These are phyloP conservation scores for Acanthamoeba culbertsoni DNA, from an alignment of 208 protist species.

Conservation along the genomic window DNA sequence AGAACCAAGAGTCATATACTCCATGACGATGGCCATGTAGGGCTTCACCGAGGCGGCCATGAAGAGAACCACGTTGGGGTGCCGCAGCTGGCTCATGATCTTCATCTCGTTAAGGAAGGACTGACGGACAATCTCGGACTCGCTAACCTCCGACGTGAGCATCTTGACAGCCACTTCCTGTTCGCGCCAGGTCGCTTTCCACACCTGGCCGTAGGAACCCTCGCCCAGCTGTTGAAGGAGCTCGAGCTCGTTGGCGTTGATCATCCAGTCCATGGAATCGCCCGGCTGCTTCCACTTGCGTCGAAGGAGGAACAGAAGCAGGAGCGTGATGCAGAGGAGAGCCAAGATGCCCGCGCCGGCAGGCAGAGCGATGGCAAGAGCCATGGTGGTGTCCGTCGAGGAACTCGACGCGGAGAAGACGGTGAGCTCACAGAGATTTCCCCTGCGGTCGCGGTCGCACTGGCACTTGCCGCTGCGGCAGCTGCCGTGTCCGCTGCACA, in stretches of 20 bases:
- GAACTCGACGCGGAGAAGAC: background rate
- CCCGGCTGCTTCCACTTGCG: background rate
- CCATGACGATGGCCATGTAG: background rate
- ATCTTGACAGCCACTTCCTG: conserved; percentile 53
- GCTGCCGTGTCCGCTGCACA: background rate
- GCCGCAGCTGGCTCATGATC: conserved; percentile 69
- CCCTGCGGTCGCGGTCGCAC: background rate
- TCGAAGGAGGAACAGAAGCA: background rate
- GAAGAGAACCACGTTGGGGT: conserved; percentile 78
- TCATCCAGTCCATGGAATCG: background rate
- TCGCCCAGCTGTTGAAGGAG: background rate
- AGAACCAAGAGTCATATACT: background rate
- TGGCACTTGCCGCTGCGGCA: background rate
- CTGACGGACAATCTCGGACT: background rate
- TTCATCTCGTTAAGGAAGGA: conserved; percentile 70
- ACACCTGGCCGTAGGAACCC: conserved; percentile 49
- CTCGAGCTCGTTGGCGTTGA: background rate
- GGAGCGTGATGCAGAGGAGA: background rate
- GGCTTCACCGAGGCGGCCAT: conserved; percentile 63
- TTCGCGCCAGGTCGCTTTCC: background rate
- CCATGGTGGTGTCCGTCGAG: background rate
- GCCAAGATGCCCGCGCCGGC: background rate
- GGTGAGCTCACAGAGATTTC: background rate
- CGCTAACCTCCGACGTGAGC: background rate
- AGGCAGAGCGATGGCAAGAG: background rate